These are phyloP conservation scores for Leishmania tarentolae DNA, from an alignment of 208 protist genomes.

Conservation along the genomic window DNA sequence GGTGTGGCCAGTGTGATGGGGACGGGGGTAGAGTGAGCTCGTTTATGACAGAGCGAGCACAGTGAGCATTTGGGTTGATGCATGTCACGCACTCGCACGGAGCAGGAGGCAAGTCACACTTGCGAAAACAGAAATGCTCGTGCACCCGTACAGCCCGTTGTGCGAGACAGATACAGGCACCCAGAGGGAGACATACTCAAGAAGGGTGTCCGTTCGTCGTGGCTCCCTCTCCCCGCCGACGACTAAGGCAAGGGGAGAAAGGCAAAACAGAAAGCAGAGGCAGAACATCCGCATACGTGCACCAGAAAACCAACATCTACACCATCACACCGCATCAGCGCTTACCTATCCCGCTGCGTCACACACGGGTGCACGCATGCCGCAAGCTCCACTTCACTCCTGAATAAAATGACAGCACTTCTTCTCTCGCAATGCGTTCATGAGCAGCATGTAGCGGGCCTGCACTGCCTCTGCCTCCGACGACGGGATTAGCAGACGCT, in stretches of 20 bases:
- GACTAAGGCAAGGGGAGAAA: not conserved
- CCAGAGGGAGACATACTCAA: not conserved
- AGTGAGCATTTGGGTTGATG: not conserved
- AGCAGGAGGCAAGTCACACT: too few species aligned
- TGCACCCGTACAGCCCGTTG: not conserved
- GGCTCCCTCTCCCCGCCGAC: not conserved
- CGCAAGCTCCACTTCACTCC: conserved; percentile 10
- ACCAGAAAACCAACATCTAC: too few species aligned
- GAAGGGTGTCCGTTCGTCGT: not conserved
- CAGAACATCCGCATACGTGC: not conserved
- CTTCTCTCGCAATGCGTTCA: conserved; percentile 28
- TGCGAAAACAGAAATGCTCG: not conserved
- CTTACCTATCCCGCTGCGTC: not conserved
- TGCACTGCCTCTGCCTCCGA: conserved; percentile 22
- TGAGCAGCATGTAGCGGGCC: conserved; percentile 27
- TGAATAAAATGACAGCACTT: conserved; percentile 33
- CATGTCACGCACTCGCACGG: not conserved
- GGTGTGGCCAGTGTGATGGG: too few species aligned
- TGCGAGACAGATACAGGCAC: not conserved
- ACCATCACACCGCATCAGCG: not conserved
- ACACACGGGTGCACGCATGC: not conserved
- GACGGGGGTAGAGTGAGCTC: not conserved
- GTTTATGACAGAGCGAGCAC: not conserved
- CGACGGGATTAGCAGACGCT: conserved; percentile 41
- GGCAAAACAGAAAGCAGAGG: conserved; percentile 1